phyloP scores from a whole-genome alignment of 495 filamentous ascomycete species.

The Geoglossum glabrum region DNA sequence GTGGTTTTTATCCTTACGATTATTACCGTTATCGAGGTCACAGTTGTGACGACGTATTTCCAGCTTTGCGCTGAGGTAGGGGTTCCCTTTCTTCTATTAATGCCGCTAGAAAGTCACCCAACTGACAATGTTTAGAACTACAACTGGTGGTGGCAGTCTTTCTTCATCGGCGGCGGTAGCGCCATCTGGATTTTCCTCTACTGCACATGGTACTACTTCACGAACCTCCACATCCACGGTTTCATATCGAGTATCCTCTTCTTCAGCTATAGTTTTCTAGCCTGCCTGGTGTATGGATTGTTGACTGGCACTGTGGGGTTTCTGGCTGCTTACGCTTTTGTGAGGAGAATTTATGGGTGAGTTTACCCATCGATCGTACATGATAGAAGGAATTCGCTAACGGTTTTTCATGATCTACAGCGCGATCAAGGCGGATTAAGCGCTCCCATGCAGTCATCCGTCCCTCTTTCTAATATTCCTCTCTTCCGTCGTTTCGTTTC shows the following conservation, averaged over 20 bases:
- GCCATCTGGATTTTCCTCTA: slow-evolving; percentile 76
- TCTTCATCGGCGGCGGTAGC: slow-evolving; percentile 61
- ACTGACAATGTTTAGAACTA: slow-evolving; percentile 38
- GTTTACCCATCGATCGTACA: slow-evolving; percentile 11
- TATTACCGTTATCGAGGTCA: slow-evolving; percentile 70
- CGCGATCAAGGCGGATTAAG: slow-evolving; percentile 26
- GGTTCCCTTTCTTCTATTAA: neutral
- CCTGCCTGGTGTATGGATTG: slow-evolving; percentile 67
- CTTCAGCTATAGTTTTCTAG: slow-evolving; percentile 67
- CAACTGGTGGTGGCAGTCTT: slow-evolving; percentile 92
- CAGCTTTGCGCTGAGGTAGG: slow-evolving; percentile 60
- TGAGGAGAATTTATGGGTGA: slow-evolving; percentile 73
- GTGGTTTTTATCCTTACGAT: slow-evolving; percentile 57
- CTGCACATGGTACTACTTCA: slow-evolving; percentile 71
- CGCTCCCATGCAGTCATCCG: neutral
- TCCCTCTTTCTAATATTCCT: neutral
- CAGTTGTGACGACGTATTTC: slow-evolving; percentile 72
- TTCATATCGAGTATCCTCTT: slow-evolving; percentile 67
- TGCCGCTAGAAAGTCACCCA: slow-evolving; percentile 9
- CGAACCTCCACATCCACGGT: slow-evolving; percentile 64
- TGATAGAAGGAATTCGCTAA: neutral
- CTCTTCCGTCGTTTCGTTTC: neutral
- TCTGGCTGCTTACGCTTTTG: slow-evolving; percentile 71
- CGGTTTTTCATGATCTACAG: slow-evolving; percentile 6
- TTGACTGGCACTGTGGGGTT: slow-evolving; percentile 78